Evolutionary conservation across 805 yeast genomes (phyloP).

Genomic region (Saccharomycopsis fodiens): DNA sequence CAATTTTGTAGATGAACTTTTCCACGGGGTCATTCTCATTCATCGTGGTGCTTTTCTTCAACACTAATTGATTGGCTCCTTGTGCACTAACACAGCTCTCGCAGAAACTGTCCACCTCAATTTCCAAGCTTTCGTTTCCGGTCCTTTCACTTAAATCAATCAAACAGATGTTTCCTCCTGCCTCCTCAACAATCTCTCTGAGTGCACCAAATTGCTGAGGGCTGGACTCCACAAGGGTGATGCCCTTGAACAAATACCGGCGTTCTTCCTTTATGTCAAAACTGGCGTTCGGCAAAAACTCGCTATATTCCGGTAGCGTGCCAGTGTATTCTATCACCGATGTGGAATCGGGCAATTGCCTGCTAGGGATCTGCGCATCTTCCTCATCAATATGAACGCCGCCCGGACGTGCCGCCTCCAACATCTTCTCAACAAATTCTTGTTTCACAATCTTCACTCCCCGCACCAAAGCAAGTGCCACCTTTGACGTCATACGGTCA

Average conservation of each 20-base stretch:
- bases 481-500: constrained; percentile 7
- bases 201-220: constrained; percentile 5
- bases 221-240: constrained; percentile 4
- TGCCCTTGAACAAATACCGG: background rate
- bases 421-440: background rate
- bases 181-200: constrained; percentile 5
- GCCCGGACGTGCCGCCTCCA: background rate
- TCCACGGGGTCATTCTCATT: constrained; percentile 1
- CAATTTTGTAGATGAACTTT: constrained; percentile 1
- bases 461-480: constrained; percentile 12
- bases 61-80: background rate
- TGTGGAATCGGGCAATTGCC: constrained; percentile 5
- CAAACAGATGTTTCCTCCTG: constrained; percentile 4
- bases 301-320: constrained; percentile 6
- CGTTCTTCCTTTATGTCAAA: constrained; percentile 1
- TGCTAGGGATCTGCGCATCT: constrained; percentile 3
- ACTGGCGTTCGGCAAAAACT: constrained; percentile 4
- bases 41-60: constrained; percentile 5
- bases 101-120: background rate
- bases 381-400: background rate
- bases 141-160: constrained; percentile 4
- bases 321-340: constrained; percentile 6
- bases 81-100: background rate
- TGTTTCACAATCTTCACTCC: constrained; percentile 3
- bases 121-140: background rate